These are phyloP conservation scores for Parastagonospora avenae DNA, from an alignment of 2,329 filamentous ascomycete species.

Conservation along the genomic window DNA sequence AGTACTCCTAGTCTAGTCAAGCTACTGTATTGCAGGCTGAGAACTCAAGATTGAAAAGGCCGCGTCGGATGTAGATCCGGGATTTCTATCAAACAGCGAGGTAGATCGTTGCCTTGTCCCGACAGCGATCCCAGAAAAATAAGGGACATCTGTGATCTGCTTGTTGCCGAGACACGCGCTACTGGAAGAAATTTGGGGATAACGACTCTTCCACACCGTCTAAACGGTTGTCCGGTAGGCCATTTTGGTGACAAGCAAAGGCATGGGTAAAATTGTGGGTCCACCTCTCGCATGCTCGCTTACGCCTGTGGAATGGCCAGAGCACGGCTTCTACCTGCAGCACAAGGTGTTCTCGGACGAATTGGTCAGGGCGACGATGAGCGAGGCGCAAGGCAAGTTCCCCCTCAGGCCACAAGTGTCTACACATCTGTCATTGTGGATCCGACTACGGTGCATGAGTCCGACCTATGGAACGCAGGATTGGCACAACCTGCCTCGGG, in stretches of 20 bases:
- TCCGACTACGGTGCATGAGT: slow-evolving; percentile 24
- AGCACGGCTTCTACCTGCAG: slow-evolving; percentile 22
- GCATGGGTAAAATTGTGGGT: slow-evolving; percentile 22
- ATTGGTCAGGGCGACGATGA: slow-evolving; percentile 12
- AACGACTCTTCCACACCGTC: slow-evolving; percentile 6
- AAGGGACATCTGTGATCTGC: slow-evolving; percentile 22
- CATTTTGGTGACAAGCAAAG: slow-evolving; percentile 23
- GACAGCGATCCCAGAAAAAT: slow-evolving; percentile 9
- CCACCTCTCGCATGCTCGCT: slow-evolving; percentile 18
- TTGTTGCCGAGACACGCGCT: slow-evolving; percentile 13
- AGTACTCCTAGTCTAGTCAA: slow-evolving; percentile 15
- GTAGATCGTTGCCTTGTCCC: slow-evolving; percentile 17
- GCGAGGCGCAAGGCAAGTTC: slow-evolving; percentile 17
- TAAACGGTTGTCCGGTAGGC: slow-evolving; percentile 18
- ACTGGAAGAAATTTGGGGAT: background rate
- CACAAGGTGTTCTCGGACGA: slow-evolving; percentile 20
- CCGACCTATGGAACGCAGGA: slow-evolving; percentile 11
- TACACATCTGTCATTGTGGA: slow-evolving; percentile 15
- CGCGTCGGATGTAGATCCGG: slow-evolving; percentile 39
- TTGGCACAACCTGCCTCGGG: slow-evolving; percentile 10
- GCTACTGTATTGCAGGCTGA: slow-evolving; percentile 12
- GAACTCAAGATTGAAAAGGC: slow-evolving; percentile 26
- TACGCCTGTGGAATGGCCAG: slow-evolving; percentile 23
- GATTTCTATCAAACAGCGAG: slow-evolving; percentile 15
- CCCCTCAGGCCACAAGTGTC: slow-evolving; percentile 12